Percentiles rank a stretch among this genome's conserved stretches.
Conservation (phyloP, 2,329 filamentous ascomycete species). For the Verticillium tricorpus region DNA sequence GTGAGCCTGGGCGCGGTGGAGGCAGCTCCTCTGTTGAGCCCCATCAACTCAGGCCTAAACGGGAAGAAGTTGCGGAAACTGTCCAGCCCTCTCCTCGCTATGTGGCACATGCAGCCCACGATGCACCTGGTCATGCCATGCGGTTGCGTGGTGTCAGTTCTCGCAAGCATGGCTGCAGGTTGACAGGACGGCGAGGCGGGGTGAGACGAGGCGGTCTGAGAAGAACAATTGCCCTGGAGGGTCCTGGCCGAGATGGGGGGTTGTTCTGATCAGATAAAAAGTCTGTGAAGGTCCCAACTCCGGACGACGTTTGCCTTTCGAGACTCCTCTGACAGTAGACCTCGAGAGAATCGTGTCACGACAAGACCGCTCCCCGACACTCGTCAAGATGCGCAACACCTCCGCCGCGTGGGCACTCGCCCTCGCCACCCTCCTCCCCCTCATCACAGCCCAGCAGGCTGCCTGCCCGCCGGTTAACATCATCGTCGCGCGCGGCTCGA, state of each 20-base stretch:
- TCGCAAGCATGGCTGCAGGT: not conserved
- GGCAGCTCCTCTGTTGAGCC: not conserved
- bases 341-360: too few species aligned
- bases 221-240: not conserved
- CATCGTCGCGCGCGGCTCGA: slow-evolving; percentile 33
- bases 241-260: not conserved
- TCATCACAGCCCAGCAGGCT: slow-evolving; percentile 16
- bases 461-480: slow-evolving; percentile 32
- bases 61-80: not conserved
- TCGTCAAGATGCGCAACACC: not conserved
- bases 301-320: not conserved
- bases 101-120: not conserved
- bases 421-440: slow-evolving; percentile 17
- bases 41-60: not conserved
- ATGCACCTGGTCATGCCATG: not conserved
- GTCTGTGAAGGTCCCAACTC: not conserved
- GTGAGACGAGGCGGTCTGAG: not conserved
- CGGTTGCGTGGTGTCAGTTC: not conserved
- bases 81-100: too few species aligned
- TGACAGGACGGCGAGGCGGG: not conserved
- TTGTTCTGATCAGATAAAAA: not conserved
- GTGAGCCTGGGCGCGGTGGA: not conserved
- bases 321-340: too few species aligned
- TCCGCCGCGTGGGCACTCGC: not conserved
- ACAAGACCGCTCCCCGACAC: not conserved